Percentiles rank a stretch among this genome's conserved stretches.
Evolutionary conservation across 768 basidiomycete species (phyloP).

Genomic region (Boletus barrowsii): DNA sequence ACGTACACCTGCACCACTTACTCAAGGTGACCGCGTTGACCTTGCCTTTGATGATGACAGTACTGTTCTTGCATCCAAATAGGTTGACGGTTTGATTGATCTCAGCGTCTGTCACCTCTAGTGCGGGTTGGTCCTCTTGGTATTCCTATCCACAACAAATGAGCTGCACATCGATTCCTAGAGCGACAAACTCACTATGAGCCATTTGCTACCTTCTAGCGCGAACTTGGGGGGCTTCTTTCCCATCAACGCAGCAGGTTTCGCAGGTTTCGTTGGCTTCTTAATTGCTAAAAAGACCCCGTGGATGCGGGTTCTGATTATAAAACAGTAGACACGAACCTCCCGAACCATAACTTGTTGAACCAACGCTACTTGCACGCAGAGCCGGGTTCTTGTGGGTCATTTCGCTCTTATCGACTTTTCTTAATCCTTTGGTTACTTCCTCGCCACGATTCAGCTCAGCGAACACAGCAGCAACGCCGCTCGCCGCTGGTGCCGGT

Average conservation of each 20-base stretch:
- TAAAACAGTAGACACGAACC: constrained; percentile 27
- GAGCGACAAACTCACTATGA: constrained; percentile 56
- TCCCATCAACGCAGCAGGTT: constrained; percentile 76
- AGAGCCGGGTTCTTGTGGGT: constrained; percentile 97
- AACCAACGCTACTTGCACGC: constrained; percentile 53
- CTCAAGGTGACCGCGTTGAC: constrained; percentile 90
- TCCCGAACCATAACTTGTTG: constrained; percentile 36
- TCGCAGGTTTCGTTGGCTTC: constrained; percentile 77
- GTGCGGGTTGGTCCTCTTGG: constrained; percentile 72
- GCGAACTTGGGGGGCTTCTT: constrained; percentile 92
- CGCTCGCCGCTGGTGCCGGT: constrained; percentile 47
- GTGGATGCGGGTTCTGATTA: not conserved
- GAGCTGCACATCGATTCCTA: not conserved
- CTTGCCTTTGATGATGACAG: constrained; percentile 86
- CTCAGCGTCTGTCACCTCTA: constrained; percentile 75
- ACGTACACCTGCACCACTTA: constrained; percentile 29
- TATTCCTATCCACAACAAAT: constrained; percentile 62
- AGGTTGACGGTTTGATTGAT: constrained; percentile 84
- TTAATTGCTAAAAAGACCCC: constrained; percentile 37
- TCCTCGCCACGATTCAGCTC: constrained; percentile 86
- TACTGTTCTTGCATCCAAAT: constrained; percentile 85
- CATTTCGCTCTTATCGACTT: constrained; percentile 96
- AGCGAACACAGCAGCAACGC: constrained; percentile 81
- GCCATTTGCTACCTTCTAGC: constrained; percentile 92
- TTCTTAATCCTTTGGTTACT: constrained; percentile 86